A percentile compares a stretch with the other conserved stretches of the same genome.
Conservation (phyloP, 805 yeast genomes). For the Candida krabiensis region DNA sequence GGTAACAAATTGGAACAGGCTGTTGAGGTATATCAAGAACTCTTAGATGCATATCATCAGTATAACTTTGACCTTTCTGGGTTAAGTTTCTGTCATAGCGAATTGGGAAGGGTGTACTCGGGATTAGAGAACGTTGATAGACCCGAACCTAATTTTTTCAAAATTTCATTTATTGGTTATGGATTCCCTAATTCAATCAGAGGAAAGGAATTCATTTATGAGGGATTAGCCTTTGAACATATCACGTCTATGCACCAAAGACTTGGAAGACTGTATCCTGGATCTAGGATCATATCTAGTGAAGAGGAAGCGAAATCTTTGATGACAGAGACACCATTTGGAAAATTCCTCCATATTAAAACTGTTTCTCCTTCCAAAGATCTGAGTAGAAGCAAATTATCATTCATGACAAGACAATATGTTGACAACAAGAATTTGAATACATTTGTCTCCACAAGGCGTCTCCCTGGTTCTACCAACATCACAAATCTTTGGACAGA, state of each 20-base stretch:
- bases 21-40: conserved; percentile 71
- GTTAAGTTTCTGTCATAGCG: conserved; percentile 66
- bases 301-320: conserved; percentile 53
- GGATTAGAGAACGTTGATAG: conserved; percentile 70
- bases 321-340: conserved; percentile 54
- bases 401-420: conserved; percentile 68
- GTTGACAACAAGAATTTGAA: conserved; percentile 73
- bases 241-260: conserved; percentile 80
- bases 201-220: conserved; percentile 76
- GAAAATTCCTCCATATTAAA: conserved; percentile 70
- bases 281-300: conserved; percentile 67
- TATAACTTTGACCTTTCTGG: conserved; percentile 76
- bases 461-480: conserved; percentile 70
- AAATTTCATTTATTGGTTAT: conserved; percentile 76
- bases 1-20: conserved; percentile 82
- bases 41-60: conserved; percentile 71
- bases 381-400: conserved; percentile 37
- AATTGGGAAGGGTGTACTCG: conserved; percentile 65
- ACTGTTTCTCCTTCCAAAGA: conserved; percentile 70
- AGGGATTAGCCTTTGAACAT: conserved; percentile 86
- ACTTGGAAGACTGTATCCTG: conserved; percentile 72
- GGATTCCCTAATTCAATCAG: conserved; percentile 82
- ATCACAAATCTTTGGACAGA: conserved; percentile 86
- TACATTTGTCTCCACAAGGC: conserved; percentile 66
- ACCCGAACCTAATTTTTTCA: conserved; percentile 73